These are phyloP conservation scores for Ogataea parapolymorpha DNA, from an alignment of 805 yeast species.

Conservation along the genomic window DNA sequence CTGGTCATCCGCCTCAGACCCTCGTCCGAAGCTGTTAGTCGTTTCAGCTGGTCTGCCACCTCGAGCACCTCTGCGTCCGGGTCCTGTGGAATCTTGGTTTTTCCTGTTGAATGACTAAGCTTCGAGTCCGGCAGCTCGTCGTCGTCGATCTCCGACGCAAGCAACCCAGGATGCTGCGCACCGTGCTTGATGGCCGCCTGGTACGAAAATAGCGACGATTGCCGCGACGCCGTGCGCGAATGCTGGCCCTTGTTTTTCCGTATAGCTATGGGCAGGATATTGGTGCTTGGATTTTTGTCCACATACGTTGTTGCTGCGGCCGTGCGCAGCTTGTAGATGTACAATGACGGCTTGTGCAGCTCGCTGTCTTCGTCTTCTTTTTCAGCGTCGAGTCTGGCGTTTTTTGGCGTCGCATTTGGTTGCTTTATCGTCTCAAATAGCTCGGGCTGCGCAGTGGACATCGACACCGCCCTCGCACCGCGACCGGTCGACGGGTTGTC, in stretches of 20 bases:
- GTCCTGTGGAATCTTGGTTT: constrained; percentile 30
- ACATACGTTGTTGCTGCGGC: constrained; percentile 39
- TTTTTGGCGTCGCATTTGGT: not conserved
- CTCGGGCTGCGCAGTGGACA: constrained; percentile 32
- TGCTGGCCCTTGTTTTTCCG: constrained; percentile 33
- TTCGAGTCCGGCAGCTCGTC: constrained; percentile 43
- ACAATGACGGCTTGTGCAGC: constrained; percentile 12
- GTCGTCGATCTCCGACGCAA: constrained; percentile 76
- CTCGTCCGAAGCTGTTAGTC: constrained; percentile 18
- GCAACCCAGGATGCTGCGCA: constrained; percentile 61
- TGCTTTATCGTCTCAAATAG: constrained; percentile 20
- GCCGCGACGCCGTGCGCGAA: constrained; percentile 29
- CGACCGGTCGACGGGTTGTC: constrained; percentile 36
- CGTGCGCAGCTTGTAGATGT: constrained; percentile 14
- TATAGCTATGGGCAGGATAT: constrained; percentile 56
- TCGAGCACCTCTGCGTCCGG: constrained; percentile 33
- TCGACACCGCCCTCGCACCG: constrained; percentile 36
- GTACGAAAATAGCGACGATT: constrained; percentile 23
- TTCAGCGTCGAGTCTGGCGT: not conserved
- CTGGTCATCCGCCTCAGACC: constrained; percentile 35
- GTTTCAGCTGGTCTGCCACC: constrained; percentile 31
- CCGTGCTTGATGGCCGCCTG: constrained; percentile 57
- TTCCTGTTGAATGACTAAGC: constrained; percentile 26
- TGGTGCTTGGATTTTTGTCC: constrained; percentile 42
- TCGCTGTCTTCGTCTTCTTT: not conserved